A percentile compares a stretch with the other conserved stretches of the same genome.
phyloP scores from a whole-genome alignment of 352 stramenopile species.

The Peronosclerospora sorghi region DNA sequence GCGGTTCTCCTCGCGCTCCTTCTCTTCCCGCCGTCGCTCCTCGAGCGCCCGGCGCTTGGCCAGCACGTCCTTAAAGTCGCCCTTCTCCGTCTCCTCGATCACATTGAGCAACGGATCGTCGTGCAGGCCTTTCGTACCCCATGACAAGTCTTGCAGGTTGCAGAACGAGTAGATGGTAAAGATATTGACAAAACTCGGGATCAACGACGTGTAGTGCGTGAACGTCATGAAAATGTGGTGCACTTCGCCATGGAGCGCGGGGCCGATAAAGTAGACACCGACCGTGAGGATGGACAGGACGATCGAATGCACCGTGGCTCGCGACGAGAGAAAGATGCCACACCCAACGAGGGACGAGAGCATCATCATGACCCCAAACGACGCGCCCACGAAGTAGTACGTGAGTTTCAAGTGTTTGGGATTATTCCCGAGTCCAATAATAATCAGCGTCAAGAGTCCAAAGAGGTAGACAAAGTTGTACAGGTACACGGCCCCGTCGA shows the following conservation, averaged over 20 bases:
- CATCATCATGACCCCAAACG: conserved; percentile 75
- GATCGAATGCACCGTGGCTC: conserved; percentile 38
- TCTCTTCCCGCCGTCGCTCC: conserved; percentile 51
- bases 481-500: conserved; percentile 56
- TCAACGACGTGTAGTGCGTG: conserved; percentile 79
- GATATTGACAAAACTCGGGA: conserved; percentile 85
- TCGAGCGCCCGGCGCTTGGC: conserved; percentile 62
- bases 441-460: conserved; percentile 70
- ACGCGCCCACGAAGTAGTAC: conserved; percentile 66
- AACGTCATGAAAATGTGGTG: conserved; percentile 82
- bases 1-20: conserved; percentile 40
- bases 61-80: conserved; percentile 79
- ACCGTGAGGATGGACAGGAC: conserved; percentile 56
- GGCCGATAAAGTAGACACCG: conserved; percentile 77
- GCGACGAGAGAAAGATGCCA: conserved; percentile 63
- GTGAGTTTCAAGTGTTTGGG: conserved; percentile 83
- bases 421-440: conserved; percentile 80
- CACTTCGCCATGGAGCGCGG: conserved; percentile 64
- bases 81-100: conserved; percentile 54
- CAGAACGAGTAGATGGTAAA: conserved; percentile 87
- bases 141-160: conserved; percentile 82
- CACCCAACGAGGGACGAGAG: conserved; percentile 58
- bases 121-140: conserved; percentile 69
- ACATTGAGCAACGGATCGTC: conserved; percentile 34
- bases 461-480: conserved; percentile 79